Conservation (phyloP, 106 monocot species). For the Dendrobium nobile region DNA sequence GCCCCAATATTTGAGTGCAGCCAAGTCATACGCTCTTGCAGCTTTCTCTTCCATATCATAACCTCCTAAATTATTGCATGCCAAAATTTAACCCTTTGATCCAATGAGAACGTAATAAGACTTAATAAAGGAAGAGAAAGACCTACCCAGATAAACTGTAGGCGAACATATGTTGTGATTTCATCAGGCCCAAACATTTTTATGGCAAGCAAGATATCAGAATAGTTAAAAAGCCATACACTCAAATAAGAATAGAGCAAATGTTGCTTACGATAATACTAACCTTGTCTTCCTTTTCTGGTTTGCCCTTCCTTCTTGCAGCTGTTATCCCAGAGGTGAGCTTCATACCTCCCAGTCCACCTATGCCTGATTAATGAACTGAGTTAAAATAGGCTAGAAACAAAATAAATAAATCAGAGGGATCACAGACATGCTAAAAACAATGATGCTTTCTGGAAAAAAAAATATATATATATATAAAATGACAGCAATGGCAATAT, state of each 20-base stretch:
- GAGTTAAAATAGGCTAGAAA: neutral
- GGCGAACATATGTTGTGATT: constrained; percentile 1
- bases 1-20: constrained; percentile 98
- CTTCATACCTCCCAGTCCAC: constrained; percentile 89
- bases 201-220: neutral
- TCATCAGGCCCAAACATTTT: neutral
- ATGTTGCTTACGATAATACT: neutral
- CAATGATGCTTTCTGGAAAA: too few relatives aligned
- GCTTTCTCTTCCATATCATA: constrained; percentile 99
- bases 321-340: constrained; percentile 85
- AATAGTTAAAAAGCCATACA: neutral
- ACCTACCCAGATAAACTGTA: constrained; percentile 94
- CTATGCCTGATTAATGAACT: constrained; percentile 43
- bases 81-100: neutral
- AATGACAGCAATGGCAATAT: too few relatives aligned
- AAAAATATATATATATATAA: too few relatives aligned
- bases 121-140: neutral
- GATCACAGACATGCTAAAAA: too few relatives aligned
- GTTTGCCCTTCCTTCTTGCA: constrained; percentile 89
- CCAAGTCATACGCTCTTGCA: constrained; percentile 95
- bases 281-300: constrained; percentile 88
- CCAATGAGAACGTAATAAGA: neutral
- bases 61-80: constrained; percentile 42
- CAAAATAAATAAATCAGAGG: too few relatives aligned
- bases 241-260: neutral